Base-by-base conservation (phyloP, 306 rosid species). In the Vigna trinervia region DNA sequence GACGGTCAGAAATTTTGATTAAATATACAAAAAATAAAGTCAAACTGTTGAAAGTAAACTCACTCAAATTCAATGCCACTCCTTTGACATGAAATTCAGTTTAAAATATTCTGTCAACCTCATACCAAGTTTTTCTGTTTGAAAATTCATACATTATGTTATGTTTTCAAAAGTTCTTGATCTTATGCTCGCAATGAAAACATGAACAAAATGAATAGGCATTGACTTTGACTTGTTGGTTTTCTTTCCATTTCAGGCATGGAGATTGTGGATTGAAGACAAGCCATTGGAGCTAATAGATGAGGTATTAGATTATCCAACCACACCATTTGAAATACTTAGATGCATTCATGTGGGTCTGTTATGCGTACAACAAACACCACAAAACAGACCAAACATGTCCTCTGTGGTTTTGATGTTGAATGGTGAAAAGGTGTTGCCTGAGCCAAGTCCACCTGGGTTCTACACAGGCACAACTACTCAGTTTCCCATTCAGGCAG, bases 331-430 rank as follows among this genome's bases (percentile, higher is more conserved):
- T 41, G 82, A 82, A 10, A 57, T 56, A 3, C 6, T 76, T 32
- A 17, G 85, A 45, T 63, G 66, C 14, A 71, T 82, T 5, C 82
- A 82, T 0, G 59, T 77, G 5, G 78, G 79, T 13, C 41, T 82
- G 5, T 41, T 81, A 14, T 81, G 85, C 2, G 81, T 81, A 12
- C 77, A 81, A 39, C 71, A 75, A 0, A 60, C 38, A 39, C 59
- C 77, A 22, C 58, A 81, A 1, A 80, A 81, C 13, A 75, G 84
- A 50, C 81, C 84, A 11, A 58, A 50, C 43, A 81, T 81, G 80
- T 69, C 84, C 4, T 45, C 34, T 48, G 81, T 75, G 2, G 84
- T 81, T 48, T 13, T 75, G 9, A 75, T 75, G 77, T 41, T 81
- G 46, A 69, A 69, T 51, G 57, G 81, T 51, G 81, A 81, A 13